A percentile compares a stretch with the other conserved stretches of the same genome.
These are phyloP conservation scores for Aureobasidium sp. DNA, from an alignment of 2,329 filamentous ascomycete species.

Conservation along the genomic window DNA sequence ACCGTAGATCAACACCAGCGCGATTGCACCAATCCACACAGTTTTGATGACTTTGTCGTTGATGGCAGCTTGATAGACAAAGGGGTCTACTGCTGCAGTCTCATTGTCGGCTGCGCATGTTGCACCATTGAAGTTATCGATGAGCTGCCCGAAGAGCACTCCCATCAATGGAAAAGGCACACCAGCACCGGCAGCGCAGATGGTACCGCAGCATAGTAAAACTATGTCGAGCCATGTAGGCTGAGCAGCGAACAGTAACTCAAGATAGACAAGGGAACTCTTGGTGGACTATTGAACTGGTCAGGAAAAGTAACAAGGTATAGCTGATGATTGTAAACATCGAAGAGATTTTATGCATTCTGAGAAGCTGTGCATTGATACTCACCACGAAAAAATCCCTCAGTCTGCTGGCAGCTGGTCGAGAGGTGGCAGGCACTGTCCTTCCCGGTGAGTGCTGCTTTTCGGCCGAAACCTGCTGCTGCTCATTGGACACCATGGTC, in stretches of 20 bases:
- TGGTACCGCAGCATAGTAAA: not conserved
- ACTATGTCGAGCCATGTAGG: not conserved
- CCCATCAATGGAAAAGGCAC: not conserved
- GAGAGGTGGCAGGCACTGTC: no score
- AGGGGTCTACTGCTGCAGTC: not conserved
- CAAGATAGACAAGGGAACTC: not conserved
- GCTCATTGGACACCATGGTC: not conserved
- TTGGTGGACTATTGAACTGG: not conserved
- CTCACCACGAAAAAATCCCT: not conserved
- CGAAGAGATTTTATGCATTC: no score
- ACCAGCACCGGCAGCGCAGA: not conserved
- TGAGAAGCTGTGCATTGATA: no score
- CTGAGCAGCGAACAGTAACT: not conserved
- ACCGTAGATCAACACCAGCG: not conserved
- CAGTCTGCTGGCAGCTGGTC: not conserved
- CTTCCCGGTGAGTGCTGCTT: no score
- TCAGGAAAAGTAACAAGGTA: no score
- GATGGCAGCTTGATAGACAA: not conserved
- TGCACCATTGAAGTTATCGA: not conserved
- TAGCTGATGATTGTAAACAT: no score
- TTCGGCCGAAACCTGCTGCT: not conserved
- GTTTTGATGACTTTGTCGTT: not conserved
- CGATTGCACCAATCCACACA: not conserved
- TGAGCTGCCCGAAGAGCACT: not conserved
- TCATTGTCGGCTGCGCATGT: not conserved